A percentile compares a stretch with the other conserved stretches of the same genome.
These are phyloP conservation scores for Pezicula carpinea DNA, from an alignment of 2,329 filamentous ascomycete species.

Conservation along the genomic window DNA sequence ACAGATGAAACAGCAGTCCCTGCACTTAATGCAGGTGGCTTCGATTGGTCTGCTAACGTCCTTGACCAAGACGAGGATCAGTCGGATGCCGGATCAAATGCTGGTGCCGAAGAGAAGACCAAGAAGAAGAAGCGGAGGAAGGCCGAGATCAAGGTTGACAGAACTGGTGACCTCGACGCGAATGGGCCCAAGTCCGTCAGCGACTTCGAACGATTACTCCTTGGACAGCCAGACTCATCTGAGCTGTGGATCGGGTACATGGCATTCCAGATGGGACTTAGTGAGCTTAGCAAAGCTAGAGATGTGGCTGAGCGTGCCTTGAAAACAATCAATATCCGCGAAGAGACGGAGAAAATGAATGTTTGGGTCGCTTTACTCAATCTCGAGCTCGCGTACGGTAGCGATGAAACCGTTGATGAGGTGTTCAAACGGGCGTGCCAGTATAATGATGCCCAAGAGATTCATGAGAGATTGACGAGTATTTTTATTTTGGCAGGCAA, in stretches of 20 bases:
- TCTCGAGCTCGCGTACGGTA: slow-evolving; percentile 86
- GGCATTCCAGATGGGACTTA: slow-evolving; percentile 94
- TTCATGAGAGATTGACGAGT: slow-evolving; percentile 83
- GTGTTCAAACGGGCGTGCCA: slow-evolving; percentile 90
- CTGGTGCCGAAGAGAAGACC: slow-evolving; percentile 32
- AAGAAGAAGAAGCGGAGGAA: slow-evolving; percentile 75
- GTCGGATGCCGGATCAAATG: slow-evolving; percentile 41
- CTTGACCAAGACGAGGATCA: slow-evolving; percentile 46
- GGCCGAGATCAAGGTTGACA: slow-evolving; percentile 76
- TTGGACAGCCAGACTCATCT: slow-evolving; percentile 91
- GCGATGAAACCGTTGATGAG: slow-evolving; percentile 74
- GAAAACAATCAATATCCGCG: slow-evolving; percentile 83
- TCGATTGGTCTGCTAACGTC: slow-evolving; percentile 79
- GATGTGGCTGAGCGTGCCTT: slow-evolving; percentile 88
- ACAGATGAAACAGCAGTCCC: slow-evolving; percentile 27
- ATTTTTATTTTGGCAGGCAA: slow-evolving; percentile 94
- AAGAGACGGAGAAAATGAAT: slow-evolving; percentile 90
- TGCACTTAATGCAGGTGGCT: slow-evolving; percentile 69
- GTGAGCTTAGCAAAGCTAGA: slow-evolving; percentile 82
- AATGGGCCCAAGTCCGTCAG: slow-evolving; percentile 84
- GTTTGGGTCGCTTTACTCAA: slow-evolving; percentile 95
- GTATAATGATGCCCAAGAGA: slow-evolving; percentile 87
- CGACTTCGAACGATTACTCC: slow-evolving; percentile 89
- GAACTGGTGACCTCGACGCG: slow-evolving; percentile 85
- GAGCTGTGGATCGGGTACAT: slow-evolving; percentile 95